Evolutionary conservation across 306 rosid genomes (phyloP).

Genomic region (Citrullus amarus): DNA sequence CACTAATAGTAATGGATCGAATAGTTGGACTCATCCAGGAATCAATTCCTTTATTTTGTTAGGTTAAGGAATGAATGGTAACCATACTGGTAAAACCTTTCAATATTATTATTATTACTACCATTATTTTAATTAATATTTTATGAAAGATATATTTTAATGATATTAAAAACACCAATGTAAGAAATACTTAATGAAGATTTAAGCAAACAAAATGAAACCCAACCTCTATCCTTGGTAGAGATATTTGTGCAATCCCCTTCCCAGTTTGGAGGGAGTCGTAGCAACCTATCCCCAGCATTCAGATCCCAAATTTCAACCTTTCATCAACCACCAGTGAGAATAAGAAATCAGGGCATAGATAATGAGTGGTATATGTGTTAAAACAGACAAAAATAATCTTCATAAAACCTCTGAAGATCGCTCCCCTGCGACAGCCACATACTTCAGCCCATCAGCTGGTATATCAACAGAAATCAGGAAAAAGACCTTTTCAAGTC

Average conservation of each 20-base stretch:
- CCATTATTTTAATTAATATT: neutral
- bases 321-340: conserved; percentile 30
- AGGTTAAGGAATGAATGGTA: neutral
- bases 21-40: neutral
- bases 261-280: conserved; percentile 32
- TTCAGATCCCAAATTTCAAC: conserved; percentile 94
- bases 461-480: conserved; percentile 15
- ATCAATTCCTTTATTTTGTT: neutral
- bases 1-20: neutral
- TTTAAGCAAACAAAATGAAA: neutral
- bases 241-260: conserved; percentile 25
- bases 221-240: conserved; percentile 43
- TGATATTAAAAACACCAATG: neutral
- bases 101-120: too few species aligned
- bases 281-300: conserved; percentile 47
- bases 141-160: neutral
- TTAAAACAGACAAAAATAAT: conserved; percentile 6
- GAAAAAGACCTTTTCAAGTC: neutral
- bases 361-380: neutral
- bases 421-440: conserved; percentile 75
- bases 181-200: neutral
- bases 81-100: neutral
- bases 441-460: conserved; percentile 37
- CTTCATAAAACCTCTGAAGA: conserved; percentile 48
- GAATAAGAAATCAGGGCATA: conserved; percentile 5